These are phyloP conservation scores for Arthrobotrys megalospora DNA, from an alignment of 2,329 filamentous ascomycete species.

Conservation along the genomic window DNA sequence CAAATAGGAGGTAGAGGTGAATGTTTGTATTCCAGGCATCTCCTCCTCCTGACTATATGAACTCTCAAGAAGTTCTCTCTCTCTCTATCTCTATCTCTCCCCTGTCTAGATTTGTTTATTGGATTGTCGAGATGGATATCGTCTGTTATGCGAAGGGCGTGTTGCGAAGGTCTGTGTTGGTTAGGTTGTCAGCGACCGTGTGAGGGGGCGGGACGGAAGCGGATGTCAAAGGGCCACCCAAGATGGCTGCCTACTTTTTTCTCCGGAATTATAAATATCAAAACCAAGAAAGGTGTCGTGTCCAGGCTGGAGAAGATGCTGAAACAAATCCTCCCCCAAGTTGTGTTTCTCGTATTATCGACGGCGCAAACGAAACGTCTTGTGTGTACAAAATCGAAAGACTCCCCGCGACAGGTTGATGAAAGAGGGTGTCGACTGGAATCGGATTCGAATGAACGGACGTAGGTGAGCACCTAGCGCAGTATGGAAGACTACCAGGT, in stretches of 20 bases:
- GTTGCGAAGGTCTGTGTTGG: constrained; percentile 37
- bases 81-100: too few relatives aligned
- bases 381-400: constrained; percentile 22
- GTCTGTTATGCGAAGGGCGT: constrained; percentile 30
- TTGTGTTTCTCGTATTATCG: constrained; percentile 24
- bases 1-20: constrained; percentile 58
- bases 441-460: constrained; percentile 37
- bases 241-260: constrained; percentile 39
- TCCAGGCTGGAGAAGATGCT: constrained; percentile 15
- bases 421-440: constrained; percentile 29
- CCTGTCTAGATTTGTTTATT: not conserved
- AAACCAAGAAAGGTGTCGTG: constrained; percentile 7
- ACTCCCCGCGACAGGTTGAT: constrained; percentile 10
- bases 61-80: not conserved
- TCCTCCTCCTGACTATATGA: constrained; percentile 45
- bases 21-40: constrained; percentile 57
- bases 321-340: constrained; percentile 34
- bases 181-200: constrained; percentile 44
- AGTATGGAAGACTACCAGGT: constrained; percentile 34
- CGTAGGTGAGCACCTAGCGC: constrained; percentile 18
- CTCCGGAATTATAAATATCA: constrained; percentile 15
- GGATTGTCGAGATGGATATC: constrained; percentile 2
- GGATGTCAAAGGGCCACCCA: constrained; percentile 16
- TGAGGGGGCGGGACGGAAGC: constrained; percentile 33
- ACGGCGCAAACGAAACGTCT: constrained; percentile 27